A percentile compares a stretch with the other conserved stretches of the same genome.
phyloP scores from a whole-genome alignment of 805 yeast genomes.

The Spathaspora passalidarum region DNA sequence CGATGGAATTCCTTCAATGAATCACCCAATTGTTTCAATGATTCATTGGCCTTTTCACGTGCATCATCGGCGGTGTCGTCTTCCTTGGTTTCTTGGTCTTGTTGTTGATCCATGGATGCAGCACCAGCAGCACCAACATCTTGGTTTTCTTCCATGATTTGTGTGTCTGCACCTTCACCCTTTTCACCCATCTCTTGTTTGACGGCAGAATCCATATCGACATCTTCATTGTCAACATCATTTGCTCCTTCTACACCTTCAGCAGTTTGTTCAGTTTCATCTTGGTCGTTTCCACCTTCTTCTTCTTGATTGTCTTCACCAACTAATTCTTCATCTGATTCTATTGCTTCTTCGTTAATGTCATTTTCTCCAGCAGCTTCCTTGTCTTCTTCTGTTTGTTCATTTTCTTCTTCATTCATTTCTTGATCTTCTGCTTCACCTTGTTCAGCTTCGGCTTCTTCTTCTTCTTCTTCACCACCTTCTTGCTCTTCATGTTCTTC shows the following conservation, averaged over 20 bases:
- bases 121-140: conserved; percentile 69
- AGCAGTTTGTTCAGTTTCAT: conserved; percentile 30
- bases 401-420: conserved; percentile 25
- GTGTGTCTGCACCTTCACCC: conserved; percentile 60
- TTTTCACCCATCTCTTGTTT: conserved; percentile 59
- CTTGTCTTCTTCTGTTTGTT: conserved; percentile 22
- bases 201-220: conserved; percentile 56
- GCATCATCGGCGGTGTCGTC: conserved; percentile 48
- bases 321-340: conserved; percentile 27
- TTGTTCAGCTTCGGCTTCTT: conserved; percentile 33
- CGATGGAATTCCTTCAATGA: conserved; percentile 88
- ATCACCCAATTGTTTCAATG: conserved; percentile 87
- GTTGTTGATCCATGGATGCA: conserved; percentile 36
- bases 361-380: conserved; percentile 34
- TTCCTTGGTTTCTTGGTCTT: conserved; percentile 40
- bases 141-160: conserved; percentile 55
- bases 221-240: conserved; percentile 41
- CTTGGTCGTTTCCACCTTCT: conserved; percentile 34
- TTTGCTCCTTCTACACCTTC: conserved; percentile 59
- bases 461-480: conserved; percentile 29
- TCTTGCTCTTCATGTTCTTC: conserved; percentile 21
- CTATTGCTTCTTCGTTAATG: conserved; percentile 26
- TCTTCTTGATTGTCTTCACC: conserved; percentile 36
- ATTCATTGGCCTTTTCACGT: conserved; percentile 67
- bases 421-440: conserved; percentile 18